Evolutionary conservation across 2,329 filamentous ascomycete genomes (phyloP), one percentile per base, ranked within the genome.

Genomic region (Sphaceloma murrayae): DNA sequence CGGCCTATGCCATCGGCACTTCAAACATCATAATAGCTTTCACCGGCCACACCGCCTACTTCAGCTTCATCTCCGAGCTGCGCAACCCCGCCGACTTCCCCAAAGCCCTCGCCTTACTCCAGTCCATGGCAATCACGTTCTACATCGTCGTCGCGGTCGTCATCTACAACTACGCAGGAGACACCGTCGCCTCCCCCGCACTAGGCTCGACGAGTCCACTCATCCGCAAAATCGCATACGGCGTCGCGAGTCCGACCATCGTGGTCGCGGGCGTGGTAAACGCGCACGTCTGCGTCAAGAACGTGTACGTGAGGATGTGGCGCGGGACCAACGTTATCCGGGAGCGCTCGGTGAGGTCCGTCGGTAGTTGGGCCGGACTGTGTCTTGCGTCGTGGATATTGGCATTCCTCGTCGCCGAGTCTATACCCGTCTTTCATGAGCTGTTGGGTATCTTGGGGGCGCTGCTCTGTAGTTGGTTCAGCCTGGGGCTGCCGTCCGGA

Each of bases 261-360:
- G 66, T 85, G 36, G 75, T 85, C 39, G 77, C 80, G 0, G 81
- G 80, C 43, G 78, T 83, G 5, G 80, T 85, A 50, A 79, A 82
- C 56, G 78, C 74, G 9, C 75, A 80, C 48, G 74, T 84, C 2
- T 77, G 77, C 2, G 69, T 69, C 45, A 82, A 81, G 55, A 80
- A 80, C 53, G 65, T 82, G 47, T 85, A 81, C 54, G 63, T 75
- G 1, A 70, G 78, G 14, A 55, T 80, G 14, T 81, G 80, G 64
- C 63, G 68, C n/a, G 49, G 47, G 22, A 78, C 73, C 2, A 67
- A 74, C 53, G 54, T 60, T 55, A 48, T 63, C 53, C 45, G 58
- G 58, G 50, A 62, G 59, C 53, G 56, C 45, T 43, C 49, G 21
- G 16, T 53, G 51, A 42, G 58, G 51, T 69, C 73, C 1, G 67